Evolutionary conservation across 495 filamentous ascomycete species (phyloP), one percentile per base, ranked within the genome.

Genomic region (Aspergillus nidulans): DNA sequence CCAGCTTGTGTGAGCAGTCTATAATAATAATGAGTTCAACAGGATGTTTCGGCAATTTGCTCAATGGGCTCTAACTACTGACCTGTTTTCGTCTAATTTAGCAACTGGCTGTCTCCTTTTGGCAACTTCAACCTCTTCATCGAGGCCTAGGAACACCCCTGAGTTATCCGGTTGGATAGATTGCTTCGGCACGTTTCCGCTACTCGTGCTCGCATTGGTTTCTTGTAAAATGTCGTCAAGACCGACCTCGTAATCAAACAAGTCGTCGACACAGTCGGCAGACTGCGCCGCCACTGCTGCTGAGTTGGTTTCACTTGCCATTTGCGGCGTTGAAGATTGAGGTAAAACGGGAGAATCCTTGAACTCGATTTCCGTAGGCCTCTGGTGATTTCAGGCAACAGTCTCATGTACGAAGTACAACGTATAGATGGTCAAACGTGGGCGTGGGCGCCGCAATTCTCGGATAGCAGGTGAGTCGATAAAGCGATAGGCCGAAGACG

Each of bases 81-180:
- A 91, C 87, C 87, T 81, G 38, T 72, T 66, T 58, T 95, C 91
- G 64, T 98, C 95, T 41, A 99, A 71, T 69, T 96, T 99, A 1
- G 91, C 86, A 49, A 81, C 74, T 6, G 89, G 87, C 18, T 75
- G 81, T 59, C 90, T 78, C 63, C 86, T 88, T 69, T 85, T 92
- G 5, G 77, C 80, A 8, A 96, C 75, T 58, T 87, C 86, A 57
- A 99, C 79, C 61, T 96, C 90, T 58, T 92, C 86, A 53, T 97
- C 92, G 41, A 96, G 82, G 7, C 90, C 91, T 19, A 95, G 66
- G 3, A 69, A 60, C 18, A 75, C 52, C 6, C 63, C 61, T 19
- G 66, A 49, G 20, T 63, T 57, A 49, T 71, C 66, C 3, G 57
- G 77, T 65, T 52, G 65, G 46, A 63, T 52, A 57, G 49, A 57